Percentiles rank a stretch among this genome's conserved stretches.
These are phyloP conservation scores for Boletus vermiculosoides DNA, from an alignment of 768 basidiomycete species.

Conservation along the genomic window DNA sequence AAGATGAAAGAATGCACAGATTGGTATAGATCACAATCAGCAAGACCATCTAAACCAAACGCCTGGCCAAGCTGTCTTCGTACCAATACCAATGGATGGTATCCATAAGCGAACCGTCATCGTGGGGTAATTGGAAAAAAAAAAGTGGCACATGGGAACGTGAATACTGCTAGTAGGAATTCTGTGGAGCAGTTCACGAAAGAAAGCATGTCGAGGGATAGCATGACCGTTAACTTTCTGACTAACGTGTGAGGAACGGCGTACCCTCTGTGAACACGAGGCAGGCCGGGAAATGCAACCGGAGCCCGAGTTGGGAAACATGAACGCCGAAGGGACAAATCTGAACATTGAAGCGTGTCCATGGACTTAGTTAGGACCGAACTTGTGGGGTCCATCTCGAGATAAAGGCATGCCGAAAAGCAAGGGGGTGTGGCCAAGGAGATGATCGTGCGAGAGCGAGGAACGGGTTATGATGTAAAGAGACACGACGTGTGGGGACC, in stretches of 20 bases:
- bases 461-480: constrained; percentile 25
- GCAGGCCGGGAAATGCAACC: constrained; percentile 13
- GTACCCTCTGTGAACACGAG: constrained; percentile 20
- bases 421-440: constrained; percentile 11
- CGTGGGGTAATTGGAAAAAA: constrained; percentile 21
- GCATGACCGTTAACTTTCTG: constrained; percentile 9
- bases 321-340: constrained; percentile 13
- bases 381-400: constrained; percentile 10
- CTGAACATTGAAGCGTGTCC: constrained; percentile 8
- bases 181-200: constrained; percentile 19
- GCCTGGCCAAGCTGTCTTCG: constrained; percentile 2
- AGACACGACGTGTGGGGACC: constrained; percentile 22
- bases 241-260: constrained; percentile 14
- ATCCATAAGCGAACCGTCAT: constrained; percentile 16
- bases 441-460: constrained; percentile 17
- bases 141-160: constrained; percentile 3
- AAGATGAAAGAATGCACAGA: constrained; percentile 11
- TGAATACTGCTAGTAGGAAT: constrained; percentile 4
- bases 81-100: background rate
- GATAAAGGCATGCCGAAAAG: constrained; percentile 10
- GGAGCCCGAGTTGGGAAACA: constrained; percentile 16
- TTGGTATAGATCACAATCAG: constrained; percentile 7
- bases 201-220: constrained; percentile 8
- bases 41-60: constrained; percentile 5
- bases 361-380: constrained; percentile 23